A percentile compares a stretch with the other conserved stretches of the same genome.
Conservation (phyloP, 2,329 filamentous ascomycete species). For the Claviceps paspali region DNA sequence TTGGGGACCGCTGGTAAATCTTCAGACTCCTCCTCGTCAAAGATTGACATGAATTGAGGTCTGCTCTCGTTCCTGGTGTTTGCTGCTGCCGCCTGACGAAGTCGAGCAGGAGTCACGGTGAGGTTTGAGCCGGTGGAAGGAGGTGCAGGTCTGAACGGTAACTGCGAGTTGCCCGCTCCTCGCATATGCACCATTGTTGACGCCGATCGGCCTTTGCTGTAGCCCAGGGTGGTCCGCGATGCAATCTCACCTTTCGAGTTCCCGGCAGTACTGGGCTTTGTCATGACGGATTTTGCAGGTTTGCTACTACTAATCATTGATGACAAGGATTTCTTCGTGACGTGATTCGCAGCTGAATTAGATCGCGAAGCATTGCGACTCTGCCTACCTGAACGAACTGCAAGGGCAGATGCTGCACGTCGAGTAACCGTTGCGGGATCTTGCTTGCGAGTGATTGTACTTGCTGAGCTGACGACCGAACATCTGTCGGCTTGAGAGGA, state of each 20-base stretch:
- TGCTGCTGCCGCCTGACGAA: conserved; percentile 10
- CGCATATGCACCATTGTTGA: conserved; percentile 28
- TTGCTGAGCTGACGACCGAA: conserved; percentile 2
- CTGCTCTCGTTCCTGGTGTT: conserved; percentile 15
- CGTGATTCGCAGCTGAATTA: not conserved
- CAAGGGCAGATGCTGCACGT: conserved; percentile 37
- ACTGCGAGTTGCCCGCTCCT: conserved; percentile 7
- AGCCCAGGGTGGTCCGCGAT: conserved; percentile 73
- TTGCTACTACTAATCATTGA: conserved; percentile 17
- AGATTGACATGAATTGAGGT: conserved; percentile 42
- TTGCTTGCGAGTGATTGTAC: conserved; percentile 8
- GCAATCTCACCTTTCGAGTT: conserved; percentile 47
- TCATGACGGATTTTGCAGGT: conserved; percentile 24
- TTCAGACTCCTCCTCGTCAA: conserved; percentile 34
- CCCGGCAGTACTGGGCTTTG: conserved; percentile 35
- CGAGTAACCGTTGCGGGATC: conserved; percentile 26
- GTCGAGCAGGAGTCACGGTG: conserved; percentile 33
- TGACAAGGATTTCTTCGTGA: conserved; percentile 14
- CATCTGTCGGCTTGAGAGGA: not conserved
- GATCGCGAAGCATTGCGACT: not conserved
- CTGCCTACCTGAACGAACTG: conserved; percentile 19
- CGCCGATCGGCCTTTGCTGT: conserved; percentile 56
- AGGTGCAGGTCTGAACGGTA: conserved; percentile 7
- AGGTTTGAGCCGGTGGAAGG: conserved; percentile 12
- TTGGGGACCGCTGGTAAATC: conserved; percentile 15